Conservation (phyloP, 1,139 yeast genomes). For the Magnusiomyces paraingens region DNA sequence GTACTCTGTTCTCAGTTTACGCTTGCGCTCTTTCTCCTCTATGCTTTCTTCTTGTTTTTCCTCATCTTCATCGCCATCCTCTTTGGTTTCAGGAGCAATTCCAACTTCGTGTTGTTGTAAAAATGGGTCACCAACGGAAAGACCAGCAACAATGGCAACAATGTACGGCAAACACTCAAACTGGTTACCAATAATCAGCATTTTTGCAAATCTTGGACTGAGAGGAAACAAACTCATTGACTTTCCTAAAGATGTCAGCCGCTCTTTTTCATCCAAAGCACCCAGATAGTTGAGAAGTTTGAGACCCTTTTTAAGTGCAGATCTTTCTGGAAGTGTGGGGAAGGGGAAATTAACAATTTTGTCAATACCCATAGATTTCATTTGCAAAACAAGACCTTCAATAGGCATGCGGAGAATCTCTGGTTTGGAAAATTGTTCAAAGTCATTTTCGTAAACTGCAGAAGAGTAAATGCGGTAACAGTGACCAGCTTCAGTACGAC, state of each 20-base stretch:
- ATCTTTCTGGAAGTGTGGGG: conserved; percentile 85
- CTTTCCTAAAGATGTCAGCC: conserved; percentile 69
- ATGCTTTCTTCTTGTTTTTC: conserved; percentile 28
- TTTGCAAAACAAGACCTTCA: conserved; percentile 85
- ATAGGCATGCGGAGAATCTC: conserved; percentile 94
- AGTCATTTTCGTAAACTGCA: conserved; percentile 88
- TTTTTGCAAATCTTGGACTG: conserved; percentile 89
- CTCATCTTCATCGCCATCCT: conserved; percentile 21
- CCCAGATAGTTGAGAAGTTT: conserved; percentile 65
- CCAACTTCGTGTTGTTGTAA: conserved; percentile 68
- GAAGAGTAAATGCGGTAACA: conserved; percentile 89
- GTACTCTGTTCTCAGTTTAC: conserved; percentile 45
- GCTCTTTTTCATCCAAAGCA: conserved; percentile 54
- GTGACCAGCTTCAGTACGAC: conserved; percentile 99
- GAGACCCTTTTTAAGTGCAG: conserved; percentile 58
- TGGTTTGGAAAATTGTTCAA: conserved; percentile 74
- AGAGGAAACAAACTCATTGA: conserved; percentile 89
- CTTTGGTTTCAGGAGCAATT: conserved; percentile 32
- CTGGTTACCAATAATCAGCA: conserved; percentile 83
- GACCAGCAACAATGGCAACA: conserved; percentile 83
- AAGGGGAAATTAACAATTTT: conserved; percentile 89
- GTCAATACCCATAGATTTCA: conserved; percentile 97
- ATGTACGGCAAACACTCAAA: conserved; percentile 78
- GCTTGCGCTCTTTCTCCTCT: conserved; percentile 38
- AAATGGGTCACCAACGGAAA: conserved; percentile 93